phyloP scores from a whole-genome alignment of 257 asterid genomes.

The Capsicum baccatum region DNA sequence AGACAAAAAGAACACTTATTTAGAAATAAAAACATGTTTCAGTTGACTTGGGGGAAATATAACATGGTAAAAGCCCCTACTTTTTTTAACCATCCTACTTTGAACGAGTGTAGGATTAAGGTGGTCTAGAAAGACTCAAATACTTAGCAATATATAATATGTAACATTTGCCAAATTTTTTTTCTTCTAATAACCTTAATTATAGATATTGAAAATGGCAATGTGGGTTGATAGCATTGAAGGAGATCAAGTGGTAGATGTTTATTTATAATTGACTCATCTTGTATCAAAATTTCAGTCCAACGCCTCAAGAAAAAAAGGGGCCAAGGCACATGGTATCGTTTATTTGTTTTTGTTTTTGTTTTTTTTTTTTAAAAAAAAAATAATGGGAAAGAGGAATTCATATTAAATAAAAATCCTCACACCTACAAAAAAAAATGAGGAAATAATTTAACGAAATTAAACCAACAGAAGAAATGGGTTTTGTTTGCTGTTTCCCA shows the following conservation, averaged over 20 bases:
- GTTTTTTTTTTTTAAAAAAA: background rate
- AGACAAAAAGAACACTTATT: no score
- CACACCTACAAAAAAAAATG: background rate
- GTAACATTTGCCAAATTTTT: no score
- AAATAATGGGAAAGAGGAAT: background rate
- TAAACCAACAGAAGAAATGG: background rate
- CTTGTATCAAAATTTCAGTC: no score
- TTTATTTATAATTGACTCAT: background rate
- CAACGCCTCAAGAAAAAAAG: no score
- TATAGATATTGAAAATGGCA: no score
- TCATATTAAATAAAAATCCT: background rate
- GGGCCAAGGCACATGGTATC: no score
- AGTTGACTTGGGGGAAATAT: background rate
- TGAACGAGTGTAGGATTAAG: background rate
- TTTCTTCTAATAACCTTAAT: no score
- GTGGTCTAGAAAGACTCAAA: background rate
- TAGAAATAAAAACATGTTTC: no score
- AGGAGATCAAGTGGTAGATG: no score
- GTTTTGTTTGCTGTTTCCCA: background rate
- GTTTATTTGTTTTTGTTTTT: background rate
- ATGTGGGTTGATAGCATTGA: no score
- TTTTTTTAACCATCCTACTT: no score
- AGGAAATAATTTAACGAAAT: background rate
- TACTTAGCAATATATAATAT: no score
- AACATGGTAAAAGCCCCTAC: background rate